phyloP scores from a whole-genome alignment of 1,284 basidiomycete species.

The Fomitopsis schrenkii region DNA sequence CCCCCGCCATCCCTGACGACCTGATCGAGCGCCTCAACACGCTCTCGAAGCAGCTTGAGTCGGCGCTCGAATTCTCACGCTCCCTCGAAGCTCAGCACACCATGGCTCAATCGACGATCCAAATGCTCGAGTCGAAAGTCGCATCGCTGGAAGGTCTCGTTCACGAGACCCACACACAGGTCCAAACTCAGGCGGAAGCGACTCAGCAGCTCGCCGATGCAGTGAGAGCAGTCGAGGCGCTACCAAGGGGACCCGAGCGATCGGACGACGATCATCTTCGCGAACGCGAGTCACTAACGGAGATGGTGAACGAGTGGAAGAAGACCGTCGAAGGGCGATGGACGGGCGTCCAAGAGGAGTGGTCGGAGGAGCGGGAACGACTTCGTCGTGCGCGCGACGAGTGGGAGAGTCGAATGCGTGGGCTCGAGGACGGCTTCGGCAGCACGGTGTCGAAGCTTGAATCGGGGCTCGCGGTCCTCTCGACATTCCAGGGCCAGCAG shows the following conservation, averaged over 20 bases:
- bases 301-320: slow-evolving; percentile 63
- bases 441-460: slow-evolving; percentile 39
- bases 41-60: slow-evolving; percentile 74
- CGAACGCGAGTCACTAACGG: slow-evolving; percentile 44
- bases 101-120: slow-evolving; percentile 77
- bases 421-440: slow-evolving; percentile 38
- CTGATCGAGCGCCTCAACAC: slow-evolving; percentile 68
- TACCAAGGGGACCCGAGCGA: slow-evolving; percentile 6
- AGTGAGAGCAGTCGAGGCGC: slow-evolving; percentile 17
- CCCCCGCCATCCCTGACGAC: slow-evolving; percentile 45
- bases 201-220: slow-evolving; percentile 43
- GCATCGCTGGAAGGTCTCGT: slow-evolving; percentile 53
- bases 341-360: slow-evolving; percentile 74
- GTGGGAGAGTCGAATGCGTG: slow-evolving; percentile 63
- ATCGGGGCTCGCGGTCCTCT: slow-evolving; percentile 39
- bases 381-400: slow-evolving; percentile 74
- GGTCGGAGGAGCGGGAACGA: slow-evolving; percentile 78
- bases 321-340: slow-evolving; percentile 75
- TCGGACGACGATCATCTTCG: slow-evolving; percentile 27
- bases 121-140: slow-evolving; percentile 70
- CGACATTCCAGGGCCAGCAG: slow-evolving; percentile 32
- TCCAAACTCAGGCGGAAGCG: slow-evolving; percentile 37
- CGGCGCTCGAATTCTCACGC: slow-evolving; percentile 72
- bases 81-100: slow-evolving; percentile 77
- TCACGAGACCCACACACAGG: slow-evolving; percentile 38